These are phyloP conservation scores for Cenchrus fungigraminus DNA, from an alignment of 176 grass and related monocot species.

Conservation along the genomic window DNA sequence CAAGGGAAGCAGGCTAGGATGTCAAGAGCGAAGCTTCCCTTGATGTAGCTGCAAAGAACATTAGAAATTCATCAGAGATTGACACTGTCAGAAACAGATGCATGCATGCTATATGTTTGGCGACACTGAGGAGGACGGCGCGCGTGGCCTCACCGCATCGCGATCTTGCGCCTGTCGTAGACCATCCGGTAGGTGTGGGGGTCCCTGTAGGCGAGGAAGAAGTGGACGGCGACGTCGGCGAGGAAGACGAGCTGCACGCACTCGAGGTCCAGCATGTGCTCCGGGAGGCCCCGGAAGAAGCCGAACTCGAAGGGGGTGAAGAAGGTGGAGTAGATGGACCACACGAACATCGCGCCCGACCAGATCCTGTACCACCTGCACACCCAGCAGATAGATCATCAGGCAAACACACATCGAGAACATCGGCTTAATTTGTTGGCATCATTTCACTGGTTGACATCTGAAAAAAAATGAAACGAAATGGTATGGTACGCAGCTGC, in stretches of 20 bases:
- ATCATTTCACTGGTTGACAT: background rate
- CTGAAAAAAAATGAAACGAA: background rate
- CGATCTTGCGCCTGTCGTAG: constrained; percentile 59
- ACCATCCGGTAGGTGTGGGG: constrained; percentile 73
- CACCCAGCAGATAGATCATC: background rate
- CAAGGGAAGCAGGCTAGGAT: constrained; percentile 89
- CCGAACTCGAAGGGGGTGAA: constrained; percentile 86
- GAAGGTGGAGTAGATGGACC: constrained; percentile 88
- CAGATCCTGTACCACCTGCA: constrained; percentile 79
- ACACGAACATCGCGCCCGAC: constrained; percentile 67
- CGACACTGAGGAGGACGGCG: too few species aligned
- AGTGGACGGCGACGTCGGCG: constrained; percentile 69
- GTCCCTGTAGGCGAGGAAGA: constrained; percentile 78
- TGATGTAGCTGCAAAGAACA: constrained; percentile 69
- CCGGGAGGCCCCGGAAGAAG: constrained; percentile 80
- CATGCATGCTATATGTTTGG: too few species aligned
- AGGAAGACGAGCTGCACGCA: constrained; percentile 85
- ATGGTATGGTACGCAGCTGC: background rate
- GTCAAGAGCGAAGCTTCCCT: constrained; percentile 68
- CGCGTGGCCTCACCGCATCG: constrained; percentile 50
- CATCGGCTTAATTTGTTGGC: background rate
- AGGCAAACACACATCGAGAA: background rate
- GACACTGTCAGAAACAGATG: background rate
- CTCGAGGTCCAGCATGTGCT: constrained; percentile 66
- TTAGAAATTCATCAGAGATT: background rate